Conservation (phyloP, 2,329 filamentous ascomycete genomes). For the Monosporascus sp. region DNA sequence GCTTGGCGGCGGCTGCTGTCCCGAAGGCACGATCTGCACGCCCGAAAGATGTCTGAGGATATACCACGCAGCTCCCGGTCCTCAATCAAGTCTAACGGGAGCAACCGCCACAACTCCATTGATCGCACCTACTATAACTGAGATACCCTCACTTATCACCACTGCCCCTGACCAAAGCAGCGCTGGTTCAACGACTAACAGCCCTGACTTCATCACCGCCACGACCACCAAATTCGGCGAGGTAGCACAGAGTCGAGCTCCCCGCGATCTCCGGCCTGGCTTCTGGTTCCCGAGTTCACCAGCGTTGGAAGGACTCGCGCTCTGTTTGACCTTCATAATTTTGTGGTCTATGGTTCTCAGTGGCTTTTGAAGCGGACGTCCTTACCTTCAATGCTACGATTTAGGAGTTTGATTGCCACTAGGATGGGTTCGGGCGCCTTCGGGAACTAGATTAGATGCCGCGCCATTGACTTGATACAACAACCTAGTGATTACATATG, state of each 20-base stretch:
- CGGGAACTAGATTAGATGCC: too few relatives aligned
- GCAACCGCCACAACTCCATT: neutral
- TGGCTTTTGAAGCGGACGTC: too few relatives aligned
- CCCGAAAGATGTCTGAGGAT: conserved; percentile 12
- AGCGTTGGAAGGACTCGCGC: conserved; percentile 1
- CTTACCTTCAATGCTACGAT: too few relatives aligned
- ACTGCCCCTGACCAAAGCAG: neutral
- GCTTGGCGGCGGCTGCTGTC: conserved; percentile 18
- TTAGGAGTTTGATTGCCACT: too few relatives aligned
- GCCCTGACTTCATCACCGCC: conserved; percentile 4
- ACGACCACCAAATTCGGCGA: conserved; percentile 11
- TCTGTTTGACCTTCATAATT: conserved; percentile 3
- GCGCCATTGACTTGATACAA: too few relatives aligned
- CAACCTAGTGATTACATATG: too few relatives aligned
- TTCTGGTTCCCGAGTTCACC: conserved; percentile 9
- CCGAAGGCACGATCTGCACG: conserved; percentile 8
- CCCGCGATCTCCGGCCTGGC: neutral
- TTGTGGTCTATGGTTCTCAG: conserved; percentile 6
- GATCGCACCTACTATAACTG: neutral
- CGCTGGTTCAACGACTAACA: neutral
- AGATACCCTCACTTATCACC: neutral
- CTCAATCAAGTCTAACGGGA: conserved; percentile 1
- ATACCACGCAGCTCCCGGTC: conserved; percentile 11
- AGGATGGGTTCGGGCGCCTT: too few relatives aligned
- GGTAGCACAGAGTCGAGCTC: conserved; percentile 7